Percentiles rank a stretch among this genome's conserved stretches.
Conservation (phyloP, 176 grass and related monocot genomes). For the Olyra latifolia region DNA sequence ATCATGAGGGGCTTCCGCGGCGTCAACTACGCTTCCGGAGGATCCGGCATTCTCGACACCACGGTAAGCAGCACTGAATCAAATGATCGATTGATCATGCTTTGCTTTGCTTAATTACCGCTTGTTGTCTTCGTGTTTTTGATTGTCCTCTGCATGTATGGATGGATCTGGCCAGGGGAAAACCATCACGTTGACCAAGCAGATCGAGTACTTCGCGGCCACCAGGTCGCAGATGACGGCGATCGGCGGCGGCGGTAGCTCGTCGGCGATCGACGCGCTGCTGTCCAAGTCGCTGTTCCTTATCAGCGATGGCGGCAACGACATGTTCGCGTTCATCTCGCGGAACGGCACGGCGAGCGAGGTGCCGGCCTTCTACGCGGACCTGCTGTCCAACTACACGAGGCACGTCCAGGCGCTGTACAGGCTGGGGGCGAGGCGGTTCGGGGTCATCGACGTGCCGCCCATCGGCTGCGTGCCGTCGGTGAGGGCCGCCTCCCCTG, state of each 20-base stretch:
- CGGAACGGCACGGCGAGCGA: constrained; percentile 46
- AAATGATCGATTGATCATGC: too few species aligned
- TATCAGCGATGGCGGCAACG: constrained; percentile 60
- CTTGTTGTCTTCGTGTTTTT: too few species aligned
- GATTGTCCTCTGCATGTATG: background rate
- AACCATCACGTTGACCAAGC: constrained; percentile 50
- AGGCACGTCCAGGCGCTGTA: constrained; percentile 34
- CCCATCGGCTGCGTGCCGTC: constrained; percentile 61
- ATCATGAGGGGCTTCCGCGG: constrained; percentile 46
- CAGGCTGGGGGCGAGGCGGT: constrained; percentile 37
- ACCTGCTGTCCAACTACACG: constrained; percentile 50
- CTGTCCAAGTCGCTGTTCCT: constrained; percentile 59
- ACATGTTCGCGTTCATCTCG: constrained; percentile 51
- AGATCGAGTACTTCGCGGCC: constrained; percentile 47
- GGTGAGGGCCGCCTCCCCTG: constrained; percentile 11
- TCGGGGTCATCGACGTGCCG: constrained; percentile 54
- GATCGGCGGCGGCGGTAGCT: background rate
- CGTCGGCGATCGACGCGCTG: background rate
- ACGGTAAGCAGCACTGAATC: constrained; percentile 12
- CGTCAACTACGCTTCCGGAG: constrained; percentile 60
- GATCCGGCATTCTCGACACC: constrained; percentile 62
- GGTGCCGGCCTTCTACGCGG: constrained; percentile 36
- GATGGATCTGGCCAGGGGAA: constrained; percentile 28
- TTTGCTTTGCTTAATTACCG: too few species aligned
- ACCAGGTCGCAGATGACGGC: constrained; percentile 40